Evolutionary conservation across 2,329 filamentous ascomycete genomes (phyloP), one percentile per base, ranked within the genome.

Genomic region (Paracoccidioides lutzii): DNA sequence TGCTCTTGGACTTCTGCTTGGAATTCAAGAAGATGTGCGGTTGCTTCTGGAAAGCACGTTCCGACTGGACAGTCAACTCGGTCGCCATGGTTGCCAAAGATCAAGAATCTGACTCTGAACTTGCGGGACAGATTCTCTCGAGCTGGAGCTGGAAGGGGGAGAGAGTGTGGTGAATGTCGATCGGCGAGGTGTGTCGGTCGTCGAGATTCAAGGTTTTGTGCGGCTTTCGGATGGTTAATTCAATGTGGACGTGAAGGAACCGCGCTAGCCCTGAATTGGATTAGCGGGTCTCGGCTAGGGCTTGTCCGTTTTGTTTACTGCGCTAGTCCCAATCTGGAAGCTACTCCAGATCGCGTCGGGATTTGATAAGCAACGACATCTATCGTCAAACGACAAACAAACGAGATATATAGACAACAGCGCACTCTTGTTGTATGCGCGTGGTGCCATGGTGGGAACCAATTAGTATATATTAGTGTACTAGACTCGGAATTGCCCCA

Each of bases 11-110:
- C 82, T 90, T 89, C 76, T 81, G 80, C 87, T 98, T 98, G 75
- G 86, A 82, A 86, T 97, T 96, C 73, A 88, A 84, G 88, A 97
- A 98, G 83, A 98, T 95, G 80, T 98, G 93, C 77, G 93, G 93
- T 84, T 98, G 91, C 87, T 98, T 98, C 81, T 97, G 93, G 88
- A 88, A 98, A 83, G 93, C 93, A 82, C 93, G 91, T 87, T 98
- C 93, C 76, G 89, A 94, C 86, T 98, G 93, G 79, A 98, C 93
- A 77, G 90, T 95, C 81, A 96, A 83, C 83, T 95, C 90, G 83
- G 90, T 95, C 76, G 90, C 90, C 90, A 95, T 95, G 77, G 75
- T 83, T 81, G 78, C 78, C 77, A 73, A 68, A 72, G 67, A 67
- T 53, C 53, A 63, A 61, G 60, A 58, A 62, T 59, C 66, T 69